phyloP scores from a whole-genome alignment of 2,329 filamentous ascomycete species.

The Penicillium rolfsii region DNA sequence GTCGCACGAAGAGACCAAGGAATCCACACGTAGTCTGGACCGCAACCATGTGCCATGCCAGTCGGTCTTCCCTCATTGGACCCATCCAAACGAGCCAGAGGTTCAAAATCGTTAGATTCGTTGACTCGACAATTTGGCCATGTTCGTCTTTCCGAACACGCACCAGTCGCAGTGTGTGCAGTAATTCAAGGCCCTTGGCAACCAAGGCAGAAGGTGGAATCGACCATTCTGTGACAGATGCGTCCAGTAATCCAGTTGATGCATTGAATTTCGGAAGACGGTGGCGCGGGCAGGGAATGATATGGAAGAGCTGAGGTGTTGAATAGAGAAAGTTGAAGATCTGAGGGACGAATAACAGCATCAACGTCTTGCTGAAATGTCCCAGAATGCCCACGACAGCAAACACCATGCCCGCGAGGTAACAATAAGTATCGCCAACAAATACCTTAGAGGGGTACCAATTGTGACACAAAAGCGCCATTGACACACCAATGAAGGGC shows the following conservation, averaged over 20 bases:
- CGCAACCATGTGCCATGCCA: conserved; percentile 77
- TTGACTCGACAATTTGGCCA: conserved; percentile 75
- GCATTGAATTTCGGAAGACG: conserved; percentile 87
- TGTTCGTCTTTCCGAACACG: conserved; percentile 68
- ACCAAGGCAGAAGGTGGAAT: conserved; percentile 70
- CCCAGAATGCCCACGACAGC: conserved; percentile 95
- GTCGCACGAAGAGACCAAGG: conserved; percentile 81
- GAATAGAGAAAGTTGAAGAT: conserved; percentile 98
- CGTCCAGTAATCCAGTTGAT: conserved; percentile 80
- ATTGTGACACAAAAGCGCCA: conserved; percentile 86
- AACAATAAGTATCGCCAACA: conserved; percentile 98
- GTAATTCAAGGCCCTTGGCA: conserved; percentile 65
- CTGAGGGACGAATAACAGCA: conserved; percentile 88
- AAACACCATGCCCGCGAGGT: conserved; percentile 99
- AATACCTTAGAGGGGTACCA: conserved; percentile 96
- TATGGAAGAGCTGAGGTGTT: conserved; percentile 82
- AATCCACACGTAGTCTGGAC: conserved; percentile 77
- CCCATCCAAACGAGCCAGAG: conserved; percentile 96
- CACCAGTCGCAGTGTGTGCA: conserved; percentile 70
- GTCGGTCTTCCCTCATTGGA: conserved; percentile 80
- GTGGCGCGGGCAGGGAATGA: conserved; percentile 92
- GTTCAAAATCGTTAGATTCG: conserved; percentile 91
- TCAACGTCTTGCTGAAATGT: conserved; percentile 95
- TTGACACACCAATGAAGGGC: conserved; percentile 89
- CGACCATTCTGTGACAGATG: conserved; percentile 78